Evolutionary conservation across 2,329 filamentous ascomycete species (phyloP), one percentile per base, ranked within the genome.

Genomic region (Sarocladiaceae sp.): DNA sequence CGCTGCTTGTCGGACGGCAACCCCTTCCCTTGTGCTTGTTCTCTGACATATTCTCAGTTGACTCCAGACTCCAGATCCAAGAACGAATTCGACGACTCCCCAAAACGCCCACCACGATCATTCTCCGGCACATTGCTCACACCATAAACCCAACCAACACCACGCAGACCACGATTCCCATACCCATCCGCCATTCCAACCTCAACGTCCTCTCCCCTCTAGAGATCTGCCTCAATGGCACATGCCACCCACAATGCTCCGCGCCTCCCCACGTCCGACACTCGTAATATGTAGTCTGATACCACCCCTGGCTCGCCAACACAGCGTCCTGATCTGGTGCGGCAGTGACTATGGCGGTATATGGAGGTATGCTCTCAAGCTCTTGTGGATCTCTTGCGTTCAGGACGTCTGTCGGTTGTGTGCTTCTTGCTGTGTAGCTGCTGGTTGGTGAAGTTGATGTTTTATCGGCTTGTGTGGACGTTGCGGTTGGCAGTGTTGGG

Each of bases 161-260:
- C 10, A 13, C 17, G 12, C 8, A 10, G 8, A 39, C 36, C 12
- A 7, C 36, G 11, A 51, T 29, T 39, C n/a, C 17, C 23, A 20
- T 23, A 18, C 31, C 18, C 49, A 40, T 10, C 49, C 35, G 52
- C 17, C 44, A 53, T 29, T 52, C 55, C 42, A 18, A n/a, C 18
- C n/a, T 15, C 46, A 53, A n/a, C 55, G 7, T 20, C 11, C 23
- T 23, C 49, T 37, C 5, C 17, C 23, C 42, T 8, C 31, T 25
- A 17, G 23, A 25, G n/a, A 23, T 35, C 28, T 52, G 25, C 39
- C 36, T 46, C 37, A 42, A 18, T 8, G 50, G 50, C 31, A 67
- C 62, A 52, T 66, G 66, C 67, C 68, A 71, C 5, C 66, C 67
- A 52, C 67, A 69, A 36, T 62, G 63, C 52, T 64, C 62, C n/a